Evolutionary conservation across 371 early-diverging fungal genomes (phyloP).

Genomic region (Apophysomyces ossiformis): DNA sequence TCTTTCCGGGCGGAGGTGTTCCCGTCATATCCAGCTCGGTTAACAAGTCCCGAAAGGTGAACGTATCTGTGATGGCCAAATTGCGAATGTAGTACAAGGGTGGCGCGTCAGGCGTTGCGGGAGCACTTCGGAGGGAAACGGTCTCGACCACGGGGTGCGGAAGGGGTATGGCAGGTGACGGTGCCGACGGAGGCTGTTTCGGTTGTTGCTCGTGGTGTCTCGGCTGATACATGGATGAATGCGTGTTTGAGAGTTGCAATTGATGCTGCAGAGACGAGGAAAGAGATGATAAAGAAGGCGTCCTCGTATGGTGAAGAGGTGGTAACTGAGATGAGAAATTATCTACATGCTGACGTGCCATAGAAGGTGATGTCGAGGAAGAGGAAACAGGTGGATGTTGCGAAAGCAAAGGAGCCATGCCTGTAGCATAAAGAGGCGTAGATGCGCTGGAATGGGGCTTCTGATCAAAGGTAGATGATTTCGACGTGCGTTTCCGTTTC

Average conservation of each 20-base stretch:
- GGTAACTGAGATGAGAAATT: slow-evolving; percentile 23
- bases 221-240: slow-evolving; percentile 8
- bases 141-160: slow-evolving; percentile 38
- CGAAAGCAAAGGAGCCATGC: slow-evolving; percentile 19
- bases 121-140: slow-evolving; percentile 40
- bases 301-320: slow-evolving; percentile 18
- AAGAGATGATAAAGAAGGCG: slow-evolving; percentile 14
- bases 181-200: slow-evolving; percentile 18
- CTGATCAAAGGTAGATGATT: slow-evolving; percentile 19
- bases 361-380: slow-evolving; percentile 18
- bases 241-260: slow-evolving; percentile 10
- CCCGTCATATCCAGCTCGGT: slow-evolving; percentile 46
- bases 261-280: slow-evolving; percentile 13
- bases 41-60: slow-evolving; percentile 50
- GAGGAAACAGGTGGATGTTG: slow-evolving; percentile 23
- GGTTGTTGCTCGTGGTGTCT: slow-evolving; percentile 19
- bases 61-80: slow-evolving; percentile 53
- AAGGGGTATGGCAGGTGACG: slow-evolving; percentile 6
- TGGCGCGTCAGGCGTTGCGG: slow-evolving; percentile 4
- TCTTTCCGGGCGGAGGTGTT: slow-evolving; percentile 50
- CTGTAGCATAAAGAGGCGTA: slow-evolving; percentile 35
- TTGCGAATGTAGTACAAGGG: slow-evolving; percentile 47
- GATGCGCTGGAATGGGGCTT: slow-evolving; percentile 38
- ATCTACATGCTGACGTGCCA: slow-evolving; percentile 19
- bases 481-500: slow-evolving; percentile 19